Evolutionary conservation across 2,329 filamentous ascomycete genomes (phyloP).

Genomic region (Cladobotryum protrusum): DNA sequence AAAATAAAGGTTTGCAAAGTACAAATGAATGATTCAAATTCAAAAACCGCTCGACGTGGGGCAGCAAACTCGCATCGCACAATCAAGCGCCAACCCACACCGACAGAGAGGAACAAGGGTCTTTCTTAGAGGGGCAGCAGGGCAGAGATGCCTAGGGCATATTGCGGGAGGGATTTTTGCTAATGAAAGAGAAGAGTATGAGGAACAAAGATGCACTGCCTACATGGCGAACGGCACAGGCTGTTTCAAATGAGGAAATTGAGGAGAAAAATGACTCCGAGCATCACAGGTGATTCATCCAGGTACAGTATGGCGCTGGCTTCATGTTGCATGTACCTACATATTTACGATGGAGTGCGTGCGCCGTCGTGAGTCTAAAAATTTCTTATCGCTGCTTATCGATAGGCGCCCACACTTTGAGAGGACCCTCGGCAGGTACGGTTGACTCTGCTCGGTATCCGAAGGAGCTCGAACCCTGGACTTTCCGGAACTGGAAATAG

Average conservation of each 20-base stretch:
- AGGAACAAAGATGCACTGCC: neutral
- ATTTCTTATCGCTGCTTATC: conserved; percentile 10
- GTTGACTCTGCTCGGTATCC: too few species aligned
- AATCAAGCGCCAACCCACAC: conserved; percentile 3
- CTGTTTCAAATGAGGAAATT: too few species aligned
- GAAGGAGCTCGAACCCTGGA: too few species aligned
- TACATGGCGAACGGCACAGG: neutral
- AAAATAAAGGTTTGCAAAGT: neutral
- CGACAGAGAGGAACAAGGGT: conserved; percentile 4
- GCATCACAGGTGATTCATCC: neutral
- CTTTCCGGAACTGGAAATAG: too few species aligned
- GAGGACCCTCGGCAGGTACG: neutral
- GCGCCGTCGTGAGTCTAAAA: conserved; percentile 4
- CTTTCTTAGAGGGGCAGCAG: conserved; percentile 5
- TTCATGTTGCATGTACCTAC: too few species aligned
- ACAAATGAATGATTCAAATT: neutral
- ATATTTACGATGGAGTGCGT: too few species aligned
- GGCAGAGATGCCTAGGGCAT: neutral
- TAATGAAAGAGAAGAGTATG: neutral
- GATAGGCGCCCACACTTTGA: conserved; percentile 5
- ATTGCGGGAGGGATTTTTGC: neutral
- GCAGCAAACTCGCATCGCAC: neutral
- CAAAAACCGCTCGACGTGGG: conserved; percentile 2
- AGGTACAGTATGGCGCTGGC: too few species aligned
- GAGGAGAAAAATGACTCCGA: neutral